phyloP scores from a whole-genome alignment of 208 protist genomes.

The Trypanosoma conorhini region DNA sequence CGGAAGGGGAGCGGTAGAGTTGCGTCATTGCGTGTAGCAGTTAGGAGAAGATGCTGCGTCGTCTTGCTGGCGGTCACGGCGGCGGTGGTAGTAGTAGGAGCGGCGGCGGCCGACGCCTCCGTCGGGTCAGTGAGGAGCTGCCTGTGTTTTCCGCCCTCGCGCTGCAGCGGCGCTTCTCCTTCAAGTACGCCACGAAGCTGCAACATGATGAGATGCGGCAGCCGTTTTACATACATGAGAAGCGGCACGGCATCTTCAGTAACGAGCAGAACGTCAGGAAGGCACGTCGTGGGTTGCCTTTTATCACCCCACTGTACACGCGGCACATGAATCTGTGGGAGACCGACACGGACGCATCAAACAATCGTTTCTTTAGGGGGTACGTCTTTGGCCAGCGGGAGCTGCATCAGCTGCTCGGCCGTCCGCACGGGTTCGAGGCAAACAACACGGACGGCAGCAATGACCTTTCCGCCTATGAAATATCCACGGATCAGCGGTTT shows the following conservation, averaged over 20 bases:
- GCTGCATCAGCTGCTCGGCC: conserved; percentile 72
- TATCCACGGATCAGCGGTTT: conserved; percentile 66
- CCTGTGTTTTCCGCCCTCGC: conserved; percentile 15
- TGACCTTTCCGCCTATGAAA: conserved; percentile 68
- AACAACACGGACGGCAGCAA: conserved; percentile 52
- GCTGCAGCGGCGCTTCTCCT: conserved; percentile 71
- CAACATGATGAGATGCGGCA: conserved; percentile 84
- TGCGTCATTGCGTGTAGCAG: background rate
- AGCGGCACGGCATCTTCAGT: conserved; percentile 83
- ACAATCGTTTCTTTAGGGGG: conserved; percentile 79
- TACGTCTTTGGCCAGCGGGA: conserved; percentile 82
- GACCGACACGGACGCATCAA: conserved; percentile 85
- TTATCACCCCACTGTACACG: conserved; percentile 75
- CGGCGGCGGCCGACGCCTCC: background rate
- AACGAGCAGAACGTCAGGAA: conserved; percentile 77
- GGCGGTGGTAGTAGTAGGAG: background rate
- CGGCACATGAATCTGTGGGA: conserved; percentile 89
- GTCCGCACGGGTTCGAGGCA: conserved; percentile 76
- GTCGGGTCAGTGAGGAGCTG: conserved; percentile 6
- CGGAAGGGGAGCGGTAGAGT: too few relatives aligned
- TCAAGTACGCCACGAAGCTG: conserved; percentile 83
- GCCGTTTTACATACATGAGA: conserved; percentile 85
- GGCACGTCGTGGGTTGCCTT: conserved; percentile 63
- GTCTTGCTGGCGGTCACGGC: background rate
- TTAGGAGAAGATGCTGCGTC: conserved; percentile 28